These are phyloP conservation scores for Shiraia bambusicola DNA, from an alignment of 2,329 filamentous ascomycete genomes.

Conservation along the genomic window DNA sequence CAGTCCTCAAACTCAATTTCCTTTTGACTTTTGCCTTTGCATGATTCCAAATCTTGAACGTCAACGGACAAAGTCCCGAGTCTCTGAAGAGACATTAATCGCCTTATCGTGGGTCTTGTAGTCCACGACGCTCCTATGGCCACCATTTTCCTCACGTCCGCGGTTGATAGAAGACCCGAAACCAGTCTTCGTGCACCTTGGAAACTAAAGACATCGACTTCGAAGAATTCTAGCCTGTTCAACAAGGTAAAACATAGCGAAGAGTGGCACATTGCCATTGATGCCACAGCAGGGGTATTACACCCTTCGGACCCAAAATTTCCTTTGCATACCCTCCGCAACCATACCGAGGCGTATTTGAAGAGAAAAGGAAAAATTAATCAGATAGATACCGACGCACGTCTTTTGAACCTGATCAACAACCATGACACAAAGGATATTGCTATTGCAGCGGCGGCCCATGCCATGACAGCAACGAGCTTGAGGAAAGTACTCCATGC, in stretches of 20 bases:
- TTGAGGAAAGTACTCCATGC: conserved; percentile 25
- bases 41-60: too few species aligned
- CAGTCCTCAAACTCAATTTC: not conserved
- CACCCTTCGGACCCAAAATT: conserved; percentile 31
- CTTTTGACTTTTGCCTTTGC: too few species aligned
- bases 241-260: conserved; percentile 29
- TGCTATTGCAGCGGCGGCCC: conserved; percentile 33
- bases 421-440: conserved; percentile 24
- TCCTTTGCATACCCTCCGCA: conserved; percentile 21
- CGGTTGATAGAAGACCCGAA: conserved; percentile 7
- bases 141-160: conserved; percentile 1
- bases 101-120: too few species aligned
- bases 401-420: conserved; percentile 24
- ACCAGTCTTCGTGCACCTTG: conserved; percentile 14
- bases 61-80: too few species aligned
- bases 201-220: conserved; percentile 14
- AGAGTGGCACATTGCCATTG: conserved; percentile 32
- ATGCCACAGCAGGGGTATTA: conserved; percentile 22
- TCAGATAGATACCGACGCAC: conserved; percentile 24
- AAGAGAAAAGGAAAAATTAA: conserved; percentile 35
- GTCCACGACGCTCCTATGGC: conserved; percentile 3
- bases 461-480: conserved; percentile 30
- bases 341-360: conserved; percentile 32
- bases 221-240: conserved; percentile 21
- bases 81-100: too few species aligned